Evolutionary conservation across 2,329 filamentous ascomycete genomes (phyloP).

Genomic region (Xylaria arbuscula): DNA sequence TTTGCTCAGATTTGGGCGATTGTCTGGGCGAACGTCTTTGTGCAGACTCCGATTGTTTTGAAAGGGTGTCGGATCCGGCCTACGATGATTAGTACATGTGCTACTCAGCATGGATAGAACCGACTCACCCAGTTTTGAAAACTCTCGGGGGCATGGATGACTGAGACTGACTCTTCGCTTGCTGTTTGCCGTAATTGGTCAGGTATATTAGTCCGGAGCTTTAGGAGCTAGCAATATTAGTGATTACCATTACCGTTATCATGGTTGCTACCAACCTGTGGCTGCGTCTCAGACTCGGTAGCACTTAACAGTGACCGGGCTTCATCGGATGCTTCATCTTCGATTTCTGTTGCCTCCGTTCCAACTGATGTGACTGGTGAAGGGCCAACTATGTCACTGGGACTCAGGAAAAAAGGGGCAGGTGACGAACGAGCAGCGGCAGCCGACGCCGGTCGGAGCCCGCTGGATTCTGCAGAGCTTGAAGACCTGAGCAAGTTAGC

Average conservation of each 20-base stretch:
- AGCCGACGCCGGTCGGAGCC: constrained; percentile 64
- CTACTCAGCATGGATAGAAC: constrained; percentile 1
- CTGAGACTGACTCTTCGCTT: constrained; percentile 84
- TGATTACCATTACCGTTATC: constrained; percentile 8
- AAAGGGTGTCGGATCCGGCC: constrained; percentile 56
- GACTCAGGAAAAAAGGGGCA: constrained; percentile 67
- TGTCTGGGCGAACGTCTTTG: constrained; percentile 54
- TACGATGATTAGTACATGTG: constrained; percentile 47
- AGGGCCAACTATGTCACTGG: constrained; percentile 79
- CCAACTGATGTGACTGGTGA: constrained; percentile 88
- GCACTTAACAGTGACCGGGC: constrained; percentile 55
- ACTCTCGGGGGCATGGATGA: constrained; percentile 88
- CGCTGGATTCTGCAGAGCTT: constrained; percentile 58
- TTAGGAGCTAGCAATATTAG: constrained; percentile 54
- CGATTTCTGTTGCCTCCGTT: constrained; percentile 85
- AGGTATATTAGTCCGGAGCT: constrained; percentile 67
- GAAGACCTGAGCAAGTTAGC: constrained; percentile 50
- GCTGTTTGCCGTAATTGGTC: constrained; percentile 67
- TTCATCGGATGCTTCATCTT: constrained; percentile 77
- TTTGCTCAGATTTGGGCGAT: constrained; percentile 51
- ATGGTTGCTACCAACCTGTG: constrained; percentile 51
- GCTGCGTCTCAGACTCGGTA: constrained; percentile 52
- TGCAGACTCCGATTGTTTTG: constrained; percentile 51
- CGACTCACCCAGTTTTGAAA: constrained; percentile 80
- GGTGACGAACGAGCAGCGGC: constrained; percentile 61